phyloP scores from a whole-genome alignment of 106 monocot species.

The Posidonia australis region DNA sequence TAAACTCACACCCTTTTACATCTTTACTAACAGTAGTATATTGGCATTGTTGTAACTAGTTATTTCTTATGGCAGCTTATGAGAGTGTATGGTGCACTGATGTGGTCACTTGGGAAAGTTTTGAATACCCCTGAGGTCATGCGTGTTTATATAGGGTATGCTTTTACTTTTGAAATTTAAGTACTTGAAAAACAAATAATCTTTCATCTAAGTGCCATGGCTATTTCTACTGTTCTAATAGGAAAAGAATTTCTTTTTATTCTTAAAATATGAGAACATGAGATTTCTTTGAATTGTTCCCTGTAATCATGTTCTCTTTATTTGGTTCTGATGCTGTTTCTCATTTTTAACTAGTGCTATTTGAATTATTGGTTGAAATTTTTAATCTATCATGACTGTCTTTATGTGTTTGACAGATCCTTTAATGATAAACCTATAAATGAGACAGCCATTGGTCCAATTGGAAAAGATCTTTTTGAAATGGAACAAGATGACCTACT shows the following conservation, averaged over 20 bases:
- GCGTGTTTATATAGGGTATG: conserved; percentile 91
- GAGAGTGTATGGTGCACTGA: conserved; percentile 92
- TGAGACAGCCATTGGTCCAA: conserved; percentile 51
- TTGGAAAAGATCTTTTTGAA: conserved; percentile 85
- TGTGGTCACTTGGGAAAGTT: conserved; percentile 98
- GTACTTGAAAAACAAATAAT: no score
- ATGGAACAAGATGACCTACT: conserved; percentile 88
- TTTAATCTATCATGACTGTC: background rate
- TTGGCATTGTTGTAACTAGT: background rate
- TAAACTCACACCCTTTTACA: background rate
- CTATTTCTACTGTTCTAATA: no score
- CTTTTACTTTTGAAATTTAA: background rate
- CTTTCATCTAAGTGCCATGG: no score
- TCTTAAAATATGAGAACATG: background rate
- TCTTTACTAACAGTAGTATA: background rate
- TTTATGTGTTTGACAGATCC: conserved; percentile 34
- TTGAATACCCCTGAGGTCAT: conserved; percentile 89
- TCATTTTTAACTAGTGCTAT: no score
- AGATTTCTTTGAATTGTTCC: background rate
- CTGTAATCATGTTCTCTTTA: background rate
- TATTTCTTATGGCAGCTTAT: conserved; percentile 58
- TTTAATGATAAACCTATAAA: conserved; percentile 76
- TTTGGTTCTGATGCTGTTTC: background rate
- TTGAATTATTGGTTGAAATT: background rate
- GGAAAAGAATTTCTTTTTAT: no score